Evolutionary conservation across 371 early-diverging fungal genomes (phyloP).

Genomic region (Mortierella sp.): DNA sequence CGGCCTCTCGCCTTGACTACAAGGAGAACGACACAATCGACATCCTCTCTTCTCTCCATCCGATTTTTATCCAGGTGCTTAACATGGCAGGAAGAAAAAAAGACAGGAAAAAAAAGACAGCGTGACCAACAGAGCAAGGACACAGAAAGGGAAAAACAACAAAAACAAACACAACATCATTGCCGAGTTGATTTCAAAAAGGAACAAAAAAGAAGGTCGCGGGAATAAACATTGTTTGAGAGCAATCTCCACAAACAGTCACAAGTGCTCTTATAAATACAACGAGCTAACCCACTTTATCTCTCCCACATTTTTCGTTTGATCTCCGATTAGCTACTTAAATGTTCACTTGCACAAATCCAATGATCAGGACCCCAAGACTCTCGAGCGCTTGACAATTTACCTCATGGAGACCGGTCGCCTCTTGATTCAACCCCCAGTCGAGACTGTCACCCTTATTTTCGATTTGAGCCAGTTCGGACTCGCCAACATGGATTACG

Average conservation of each 20-base stretch:
- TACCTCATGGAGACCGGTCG: constrained; percentile 89
- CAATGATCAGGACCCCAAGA: constrained; percentile 68
- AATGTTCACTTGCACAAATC: constrained; percentile 71
- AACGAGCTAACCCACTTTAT: neutral
- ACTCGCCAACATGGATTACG: constrained; percentile 80
- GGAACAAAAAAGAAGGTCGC: neutral
- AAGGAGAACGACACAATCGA: neutral
- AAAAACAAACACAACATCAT: no score
- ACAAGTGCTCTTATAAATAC: neutral
- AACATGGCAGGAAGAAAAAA: neutral
- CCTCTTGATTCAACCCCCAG: constrained; percentile 75
- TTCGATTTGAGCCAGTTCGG: constrained; percentile 89
- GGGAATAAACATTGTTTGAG: neutral
- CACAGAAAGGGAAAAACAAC: no score
- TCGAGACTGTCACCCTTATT: constrained; percentile 82
- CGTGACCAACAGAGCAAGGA: no score
- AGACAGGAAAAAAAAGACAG: neutral
- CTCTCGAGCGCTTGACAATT: constrained; percentile 74
- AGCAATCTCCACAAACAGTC: neutral
- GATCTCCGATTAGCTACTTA: constrained; percentile 62
- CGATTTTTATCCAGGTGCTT: neutral
- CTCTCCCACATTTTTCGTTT: neutral
- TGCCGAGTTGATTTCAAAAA: neutral
- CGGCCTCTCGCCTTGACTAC: neutral
- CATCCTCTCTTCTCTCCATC: neutral